These are phyloP conservation scores for Cladosporium sp. DNA, from an alignment of 2,329 filamentous ascomycete species.

Conservation along the genomic window DNA sequence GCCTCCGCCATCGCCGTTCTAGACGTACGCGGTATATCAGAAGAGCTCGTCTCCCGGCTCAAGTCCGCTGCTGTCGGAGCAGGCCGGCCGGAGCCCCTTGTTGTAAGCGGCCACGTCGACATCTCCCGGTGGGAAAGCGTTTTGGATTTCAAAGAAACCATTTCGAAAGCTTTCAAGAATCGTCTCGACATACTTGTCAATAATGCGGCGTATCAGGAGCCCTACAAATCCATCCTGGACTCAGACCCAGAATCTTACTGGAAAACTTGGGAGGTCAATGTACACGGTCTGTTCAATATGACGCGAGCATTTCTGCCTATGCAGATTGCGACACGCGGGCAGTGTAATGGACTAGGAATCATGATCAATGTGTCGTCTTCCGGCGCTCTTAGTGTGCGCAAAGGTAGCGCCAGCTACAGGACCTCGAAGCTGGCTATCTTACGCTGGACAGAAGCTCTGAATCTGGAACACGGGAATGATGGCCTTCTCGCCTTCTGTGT, in stretches of 20 bases:
- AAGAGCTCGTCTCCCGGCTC: slow-evolving; percentile 21
- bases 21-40: slow-evolving; percentile 22
- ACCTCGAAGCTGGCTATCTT: slow-evolving; percentile 11
- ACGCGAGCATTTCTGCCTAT: slow-evolving; percentile 7
- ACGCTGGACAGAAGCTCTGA: slow-evolving; percentile 5
- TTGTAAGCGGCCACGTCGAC: slow-evolving; percentile 31
- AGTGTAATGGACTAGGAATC: not conserved
- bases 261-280: slow-evolving; percentile 22
- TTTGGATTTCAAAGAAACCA: slow-evolving; percentile 22
- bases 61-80: slow-evolving; percentile 20
- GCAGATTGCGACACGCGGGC: not conserved
- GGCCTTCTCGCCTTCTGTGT: slow-evolving; percentile 9
- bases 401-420: not conserved
- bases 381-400: not conserved
- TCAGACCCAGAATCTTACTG: slow-evolving; percentile 18
- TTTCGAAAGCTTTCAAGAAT: slow-evolving; percentile 26
- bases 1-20: slow-evolving; percentile 30
- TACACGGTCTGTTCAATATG: slow-evolving; percentile 13
- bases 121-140: slow-evolving; percentile 27
- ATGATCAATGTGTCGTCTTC: slow-evolving; percentile 8
- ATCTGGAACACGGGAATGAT: slow-evolving; percentile 2
- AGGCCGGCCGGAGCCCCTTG: slow-evolving; percentile 24
- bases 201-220: slow-evolving; percentile 27
- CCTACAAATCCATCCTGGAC: slow-evolving; percentile 16
- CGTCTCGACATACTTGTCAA: slow-evolving; percentile 33